Evolutionary conservation across 306 rosid species (phyloP).

Genomic region (Pachyrhizus erosus): DNA sequence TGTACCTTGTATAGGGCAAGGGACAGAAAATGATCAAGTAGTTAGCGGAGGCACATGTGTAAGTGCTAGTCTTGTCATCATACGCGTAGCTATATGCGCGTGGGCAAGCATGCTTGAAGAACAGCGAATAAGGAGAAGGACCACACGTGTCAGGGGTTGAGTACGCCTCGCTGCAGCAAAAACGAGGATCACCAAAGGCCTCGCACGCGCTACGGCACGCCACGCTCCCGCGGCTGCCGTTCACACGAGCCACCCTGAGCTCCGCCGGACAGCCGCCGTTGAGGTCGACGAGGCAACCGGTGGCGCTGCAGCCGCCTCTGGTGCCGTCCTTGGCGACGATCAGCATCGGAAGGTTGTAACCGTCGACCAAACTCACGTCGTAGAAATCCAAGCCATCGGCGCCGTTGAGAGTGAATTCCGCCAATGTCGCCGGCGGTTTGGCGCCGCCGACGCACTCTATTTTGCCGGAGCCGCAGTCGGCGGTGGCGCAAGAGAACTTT

Average conservation of each 20-base stretch:
- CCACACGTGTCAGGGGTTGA: constrained; percentile 87
- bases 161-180: constrained; percentile 82
- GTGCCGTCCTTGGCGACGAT: constrained; percentile 73
- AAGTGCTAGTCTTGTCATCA: constrained; percentile 92
- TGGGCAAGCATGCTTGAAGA: constrained; percentile 86
- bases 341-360: constrained; percentile 91
- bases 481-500: constrained; percentile 79
- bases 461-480: constrained; percentile 84
- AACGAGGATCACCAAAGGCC: constrained; percentile 83
- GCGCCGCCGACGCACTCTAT: constrained; percentile 83
- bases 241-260: constrained; percentile 59
- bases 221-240: constrained; percentile 48
- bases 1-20: constrained; percentile 81
- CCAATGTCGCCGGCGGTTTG: constrained; percentile 89
- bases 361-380: constrained; percentile 96
- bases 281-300: constrained; percentile 85
- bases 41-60: constrained; percentile 83
- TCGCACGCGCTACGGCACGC: constrained; percentile 99
- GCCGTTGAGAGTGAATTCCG: constrained; percentile 95
- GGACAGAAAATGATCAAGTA: constrained; percentile 86
- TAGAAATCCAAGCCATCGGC: constrained; percentile 82
- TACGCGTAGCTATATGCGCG: constrained; percentile 98
- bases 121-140: constrained; percentile 64
- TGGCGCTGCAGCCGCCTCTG: constrained; percentile 81
- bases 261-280: constrained; percentile 76